Conservation (phyloP, 257 asterid species). For the Ajuga chamaepitys region DNA sequence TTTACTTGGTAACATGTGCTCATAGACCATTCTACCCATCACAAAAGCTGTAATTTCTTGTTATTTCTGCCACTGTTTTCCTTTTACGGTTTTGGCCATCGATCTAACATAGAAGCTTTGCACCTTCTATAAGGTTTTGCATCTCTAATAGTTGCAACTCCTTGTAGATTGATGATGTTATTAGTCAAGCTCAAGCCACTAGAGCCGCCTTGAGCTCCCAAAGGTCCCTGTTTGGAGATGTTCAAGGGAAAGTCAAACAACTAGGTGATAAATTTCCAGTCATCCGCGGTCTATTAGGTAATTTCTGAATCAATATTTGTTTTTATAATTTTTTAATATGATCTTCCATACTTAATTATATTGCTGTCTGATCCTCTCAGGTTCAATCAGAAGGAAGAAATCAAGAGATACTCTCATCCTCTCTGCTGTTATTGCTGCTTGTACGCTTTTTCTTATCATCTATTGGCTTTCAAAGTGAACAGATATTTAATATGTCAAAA, state of each 20-base stretch:
- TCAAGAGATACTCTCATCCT: slow-evolving; percentile 94
- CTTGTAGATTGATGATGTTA: slow-evolving; percentile 85
- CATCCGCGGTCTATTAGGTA: slow-evolving; percentile 91
- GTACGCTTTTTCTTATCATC: slow-evolving; percentile 88
- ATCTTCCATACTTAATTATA: neutral
- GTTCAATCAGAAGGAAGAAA: slow-evolving; percentile 77
- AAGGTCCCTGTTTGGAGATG: slow-evolving; percentile 82
- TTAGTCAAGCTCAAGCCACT: slow-evolving; percentile 96
- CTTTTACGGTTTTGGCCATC: neutral
- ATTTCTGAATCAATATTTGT: neutral
- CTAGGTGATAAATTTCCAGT: slow-evolving; percentile 85
- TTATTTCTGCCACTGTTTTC: neutral
- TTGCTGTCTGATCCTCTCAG: slow-evolving; percentile 33
- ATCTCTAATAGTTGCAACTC: neutral
- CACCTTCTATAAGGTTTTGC: neutral
- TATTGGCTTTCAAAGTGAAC: slow-evolving; percentile 93
- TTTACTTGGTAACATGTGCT: neutral
- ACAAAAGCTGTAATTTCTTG: neutral
- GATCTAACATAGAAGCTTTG: neutral
- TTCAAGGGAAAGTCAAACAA: slow-evolving; percentile 87
- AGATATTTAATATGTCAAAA: neutral
- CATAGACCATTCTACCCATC: neutral
- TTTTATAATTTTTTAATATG: neutral
- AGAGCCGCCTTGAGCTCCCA: slow-evolving; percentile 79
- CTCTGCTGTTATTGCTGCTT: slow-evolving; percentile 93